Base-by-base conservation (phyloP, 305 asterid species). In the Coffea humblotiana region DNA sequence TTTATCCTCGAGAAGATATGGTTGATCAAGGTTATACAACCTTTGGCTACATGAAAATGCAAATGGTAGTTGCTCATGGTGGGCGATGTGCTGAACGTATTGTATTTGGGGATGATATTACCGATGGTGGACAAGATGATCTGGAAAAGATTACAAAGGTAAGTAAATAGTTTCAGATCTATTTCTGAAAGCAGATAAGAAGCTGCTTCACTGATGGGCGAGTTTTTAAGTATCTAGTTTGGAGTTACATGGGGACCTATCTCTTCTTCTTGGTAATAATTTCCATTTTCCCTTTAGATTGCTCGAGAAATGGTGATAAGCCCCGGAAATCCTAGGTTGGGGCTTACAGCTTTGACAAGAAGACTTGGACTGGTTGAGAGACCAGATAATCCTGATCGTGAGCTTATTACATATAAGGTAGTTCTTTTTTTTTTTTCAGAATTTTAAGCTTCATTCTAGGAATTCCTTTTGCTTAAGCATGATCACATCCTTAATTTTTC, bases 21-120 rank as follows among this genome's bases (percentile, higher is more conserved):
- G 93, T 93, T 68, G 96, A 92, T 87, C 96, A 88, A 91, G 98
- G 97, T 76, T 92, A 92, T 82, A 91, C 96, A 73, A 96, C 98
- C 76, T 91, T 92, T 68, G 99, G 99, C 80, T 96, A 96, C 91
- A 81, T 96, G 98, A 91, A 90, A 88, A 96, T 96, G 99, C 99
- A 96, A 93, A 94, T 96, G 99, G 94, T 96, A 88, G 99, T 96
- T 83, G 98, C 98, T 85, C 99, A 96, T 85, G 99, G 99, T 14
- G 99, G 99, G 71, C 92, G 96, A 52, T 96, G 99, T 86, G 99
- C 99, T 21, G 99, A 96, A 86, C 97, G 92, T 71, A 87, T 93
- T 83, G 94, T 93, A 77, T 96, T 89, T 87, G 99, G 99, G 68
- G 95, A 91, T 84, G 97, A 96, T 82, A 87, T 96, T 80, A 92